Percentiles rank a stretch among this genome's conserved stretches.
Conservation (phyloP, 1,139 yeast genomes). For the Geotrichum candidum region DNA sequence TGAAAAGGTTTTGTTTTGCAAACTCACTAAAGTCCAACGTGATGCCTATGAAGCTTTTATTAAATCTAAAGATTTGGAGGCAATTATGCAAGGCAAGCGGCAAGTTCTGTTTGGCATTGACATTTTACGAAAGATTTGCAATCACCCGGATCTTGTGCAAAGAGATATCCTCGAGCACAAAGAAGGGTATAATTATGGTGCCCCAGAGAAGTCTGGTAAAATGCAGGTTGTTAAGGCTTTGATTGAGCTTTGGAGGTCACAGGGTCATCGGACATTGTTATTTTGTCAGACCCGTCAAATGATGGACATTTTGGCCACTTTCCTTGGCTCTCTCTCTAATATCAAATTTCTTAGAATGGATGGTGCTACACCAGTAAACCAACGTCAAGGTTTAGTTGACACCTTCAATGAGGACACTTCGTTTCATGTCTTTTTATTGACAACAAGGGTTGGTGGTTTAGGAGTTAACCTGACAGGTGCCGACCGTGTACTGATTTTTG, state of each 20-base stretch:
- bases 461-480: conserved; percentile 96
- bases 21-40: conserved; percentile 69
- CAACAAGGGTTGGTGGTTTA: conserved; percentile 93
- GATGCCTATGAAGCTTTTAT: conserved; percentile 68
- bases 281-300: conserved; percentile 92
- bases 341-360: conserved; percentile 79
- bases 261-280: conserved; percentile 70
- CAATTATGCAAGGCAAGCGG: conserved; percentile 69
- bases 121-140: conserved; percentile 81
- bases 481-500: conserved; percentile 85
- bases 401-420: conserved; percentile 57
- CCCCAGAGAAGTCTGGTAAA: conserved; percentile 73
- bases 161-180: conserved; percentile 44
- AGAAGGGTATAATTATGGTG: conserved; percentile 52
- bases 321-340: conserved; percentile 42
- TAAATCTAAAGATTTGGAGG: conserved; percentile 65
- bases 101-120: conserved; percentile 89
- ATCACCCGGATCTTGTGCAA: conserved; percentile 86
- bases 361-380: conserved; percentile 78
- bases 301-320: conserved; percentile 76
- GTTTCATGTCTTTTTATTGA: conserved; percentile 64
- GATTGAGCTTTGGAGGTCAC: conserved; percentile 66
- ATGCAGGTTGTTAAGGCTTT: conserved; percentile 81
- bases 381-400: conserved; percentile 75
- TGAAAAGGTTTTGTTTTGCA: conserved; percentile 90